Evolutionary conservation across 2,329 filamentous ascomycete species (phyloP).

Genomic region (Trichoderma sp.): DNA sequence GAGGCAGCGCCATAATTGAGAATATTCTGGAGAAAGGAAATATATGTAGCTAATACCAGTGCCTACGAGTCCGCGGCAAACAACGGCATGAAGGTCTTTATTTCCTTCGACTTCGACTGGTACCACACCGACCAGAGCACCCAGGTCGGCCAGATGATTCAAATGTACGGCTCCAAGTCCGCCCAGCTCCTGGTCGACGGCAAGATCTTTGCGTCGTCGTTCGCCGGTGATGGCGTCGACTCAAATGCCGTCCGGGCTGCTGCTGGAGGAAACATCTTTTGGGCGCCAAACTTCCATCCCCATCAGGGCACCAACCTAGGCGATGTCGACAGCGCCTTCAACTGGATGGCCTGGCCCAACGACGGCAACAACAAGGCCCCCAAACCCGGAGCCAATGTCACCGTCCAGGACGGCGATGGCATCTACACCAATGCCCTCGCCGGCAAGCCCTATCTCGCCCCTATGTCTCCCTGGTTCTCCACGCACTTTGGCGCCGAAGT

Average conservation of each 20-base stretch:
- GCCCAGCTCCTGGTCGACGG: constrained; percentile 49
- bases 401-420: constrained; percentile 40
- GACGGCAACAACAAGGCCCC: constrained; percentile 50
- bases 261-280: constrained; percentile 44
- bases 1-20: too few relatives aligned
- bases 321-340: constrained; percentile 44
- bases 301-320: constrained; percentile 35
- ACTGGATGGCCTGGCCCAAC: constrained; percentile 45
- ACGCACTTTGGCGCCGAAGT: constrained; percentile 42
- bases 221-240: constrained; percentile 46
- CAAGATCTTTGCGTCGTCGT: constrained; percentile 52
- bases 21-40: too few relatives aligned
- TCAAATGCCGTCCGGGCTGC: constrained; percentile 39
- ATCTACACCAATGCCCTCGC: constrained; percentile 35
- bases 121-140: constrained; percentile 36
- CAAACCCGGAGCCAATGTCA: constrained; percentile 36
- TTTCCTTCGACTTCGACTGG: constrained; percentile 56
- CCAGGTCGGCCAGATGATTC: constrained; percentile 44
- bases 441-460: constrained; percentile 48
- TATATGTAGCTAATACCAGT: too few relatives aligned
- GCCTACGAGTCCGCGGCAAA: constrained; percentile 48
- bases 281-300: constrained; percentile 49
- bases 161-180: constrained; percentile 40
- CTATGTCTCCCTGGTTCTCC: constrained; percentile 44
- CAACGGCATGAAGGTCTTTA: constrained; percentile 50